Conservation (phyloP, 2,329 filamentous ascomycete genomes). For the Diaporthe destruens region DNA sequence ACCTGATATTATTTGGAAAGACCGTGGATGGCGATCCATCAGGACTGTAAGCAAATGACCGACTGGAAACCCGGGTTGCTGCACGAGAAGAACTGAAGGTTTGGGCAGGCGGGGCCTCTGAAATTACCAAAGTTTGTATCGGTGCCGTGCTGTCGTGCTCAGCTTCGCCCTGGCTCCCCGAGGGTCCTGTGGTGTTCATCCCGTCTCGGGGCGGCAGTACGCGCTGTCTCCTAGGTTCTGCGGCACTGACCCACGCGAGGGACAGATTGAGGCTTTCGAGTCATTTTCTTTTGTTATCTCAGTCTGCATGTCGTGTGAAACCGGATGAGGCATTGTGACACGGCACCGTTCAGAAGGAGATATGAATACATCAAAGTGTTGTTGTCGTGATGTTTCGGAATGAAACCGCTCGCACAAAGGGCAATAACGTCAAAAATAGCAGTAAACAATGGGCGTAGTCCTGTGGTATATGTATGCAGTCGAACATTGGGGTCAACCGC, state of each 20-base stretch:
- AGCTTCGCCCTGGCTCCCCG: background rate
- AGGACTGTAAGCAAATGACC: background rate
- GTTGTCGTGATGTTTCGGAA: too few species aligned
- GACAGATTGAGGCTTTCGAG: background rate
- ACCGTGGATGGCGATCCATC: slow-evolving; percentile 13
- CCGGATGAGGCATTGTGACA: background rate
- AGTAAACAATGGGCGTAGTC: background rate
- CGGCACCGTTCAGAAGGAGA: background rate
- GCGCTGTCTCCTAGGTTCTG: slow-evolving; percentile 1
- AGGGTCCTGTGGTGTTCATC: background rate
- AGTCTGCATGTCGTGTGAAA: background rate
- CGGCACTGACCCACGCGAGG: background rate
- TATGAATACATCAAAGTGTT: background rate
- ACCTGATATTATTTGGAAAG: background rate
- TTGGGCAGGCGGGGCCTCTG: slow-evolving; percentile 11
- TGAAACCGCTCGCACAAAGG: background rate
- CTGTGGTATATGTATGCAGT: background rate
- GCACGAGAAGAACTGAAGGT: slow-evolving; percentile 14
- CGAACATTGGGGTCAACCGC: slow-evolving; percentile 2
- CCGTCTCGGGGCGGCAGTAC: background rate
- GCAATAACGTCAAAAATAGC: background rate
- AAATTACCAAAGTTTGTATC: background rate
- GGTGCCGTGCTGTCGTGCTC: background rate
- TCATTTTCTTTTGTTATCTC: background rate
- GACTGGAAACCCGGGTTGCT: background rate